phyloP scores from a whole-genome alignment of 2,329 filamentous ascomycete species.

The Macrophomina pseudophaseolina region DNA sequence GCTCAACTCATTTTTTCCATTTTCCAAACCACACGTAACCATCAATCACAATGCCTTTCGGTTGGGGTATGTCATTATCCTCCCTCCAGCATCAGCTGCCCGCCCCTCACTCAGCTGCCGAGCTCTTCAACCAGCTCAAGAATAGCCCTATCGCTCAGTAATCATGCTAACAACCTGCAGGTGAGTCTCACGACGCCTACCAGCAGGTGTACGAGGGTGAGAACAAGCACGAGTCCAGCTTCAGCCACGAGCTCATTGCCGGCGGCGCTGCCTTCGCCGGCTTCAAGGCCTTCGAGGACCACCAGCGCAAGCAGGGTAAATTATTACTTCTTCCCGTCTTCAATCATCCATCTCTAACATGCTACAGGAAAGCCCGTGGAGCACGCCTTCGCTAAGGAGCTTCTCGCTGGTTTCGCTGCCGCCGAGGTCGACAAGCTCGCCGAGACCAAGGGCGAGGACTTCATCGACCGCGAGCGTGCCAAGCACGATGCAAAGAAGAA shows the following conservation, averaged over 20 bases:
- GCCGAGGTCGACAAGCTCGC: constrained; percentile 77
- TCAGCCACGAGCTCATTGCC: constrained; percentile 75
- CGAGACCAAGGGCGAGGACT: constrained; percentile 60
- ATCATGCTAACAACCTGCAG: constrained; percentile 39
- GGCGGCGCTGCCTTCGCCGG: constrained; percentile 79
- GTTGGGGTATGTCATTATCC: constrained; percentile 44
- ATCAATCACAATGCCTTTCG: constrained; percentile 50
- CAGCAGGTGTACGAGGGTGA: constrained; percentile 59
- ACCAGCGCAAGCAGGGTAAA: constrained; percentile 71
- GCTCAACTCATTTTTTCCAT: background rate
- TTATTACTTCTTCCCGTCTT: background rate
- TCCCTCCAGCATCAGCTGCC: background rate
- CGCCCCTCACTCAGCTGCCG: background rate
- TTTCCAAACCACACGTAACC: background rate
- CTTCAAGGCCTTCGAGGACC: constrained; percentile 80
- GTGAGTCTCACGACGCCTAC: constrained; percentile 60
- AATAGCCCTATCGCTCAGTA: background rate
- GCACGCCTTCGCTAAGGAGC: constrained; percentile 79
- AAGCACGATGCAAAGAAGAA: constrained; percentile 52
- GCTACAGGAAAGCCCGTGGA: constrained; percentile 68
- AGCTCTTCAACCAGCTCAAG: background rate
- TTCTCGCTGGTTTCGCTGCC: constrained; percentile 72
- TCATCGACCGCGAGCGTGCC: constrained; percentile 54
- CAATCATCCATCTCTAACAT: background rate
- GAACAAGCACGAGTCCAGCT: constrained; percentile 62